These are phyloP conservation scores for Chaetomium strumarium DNA, from an alignment of 2,329 filamentous ascomycete species.

Conservation along the genomic window DNA sequence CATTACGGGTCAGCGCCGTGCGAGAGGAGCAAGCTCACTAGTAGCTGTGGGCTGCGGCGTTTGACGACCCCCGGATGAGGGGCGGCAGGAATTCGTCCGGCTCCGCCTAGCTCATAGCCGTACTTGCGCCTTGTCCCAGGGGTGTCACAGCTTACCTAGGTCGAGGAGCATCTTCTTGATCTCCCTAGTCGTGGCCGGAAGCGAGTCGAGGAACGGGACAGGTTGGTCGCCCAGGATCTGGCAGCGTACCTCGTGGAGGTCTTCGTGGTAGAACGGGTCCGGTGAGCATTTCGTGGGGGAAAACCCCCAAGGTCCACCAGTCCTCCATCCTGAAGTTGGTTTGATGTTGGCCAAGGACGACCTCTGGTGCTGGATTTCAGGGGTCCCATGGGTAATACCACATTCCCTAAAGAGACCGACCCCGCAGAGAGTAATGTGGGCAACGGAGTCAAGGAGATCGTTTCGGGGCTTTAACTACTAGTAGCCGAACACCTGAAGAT, in stretches of 20 bases:
- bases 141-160: neutral
- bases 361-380: no score
- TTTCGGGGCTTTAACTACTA: no score
- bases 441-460: no score
- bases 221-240: neutral
- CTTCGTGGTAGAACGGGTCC: neutral
- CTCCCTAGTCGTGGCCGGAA: neutral
- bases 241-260: neutral
- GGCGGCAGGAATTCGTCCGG: neutral
- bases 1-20: neutral
- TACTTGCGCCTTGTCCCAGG: neutral
- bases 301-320: neutral
- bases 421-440: no score
- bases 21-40: neutral
- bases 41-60: neutral
- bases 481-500: no score
- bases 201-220: neutral
- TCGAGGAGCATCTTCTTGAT: neutral
- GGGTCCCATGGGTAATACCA: no score
- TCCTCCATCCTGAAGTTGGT: neutral
- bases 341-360: no score
- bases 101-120: neutral
- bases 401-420: no score
- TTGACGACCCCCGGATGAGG: neutral
- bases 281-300: neutral